Base-by-base conservation (phyloP, 148 eudicot species). In the Rhododendron henanense region DNA sequence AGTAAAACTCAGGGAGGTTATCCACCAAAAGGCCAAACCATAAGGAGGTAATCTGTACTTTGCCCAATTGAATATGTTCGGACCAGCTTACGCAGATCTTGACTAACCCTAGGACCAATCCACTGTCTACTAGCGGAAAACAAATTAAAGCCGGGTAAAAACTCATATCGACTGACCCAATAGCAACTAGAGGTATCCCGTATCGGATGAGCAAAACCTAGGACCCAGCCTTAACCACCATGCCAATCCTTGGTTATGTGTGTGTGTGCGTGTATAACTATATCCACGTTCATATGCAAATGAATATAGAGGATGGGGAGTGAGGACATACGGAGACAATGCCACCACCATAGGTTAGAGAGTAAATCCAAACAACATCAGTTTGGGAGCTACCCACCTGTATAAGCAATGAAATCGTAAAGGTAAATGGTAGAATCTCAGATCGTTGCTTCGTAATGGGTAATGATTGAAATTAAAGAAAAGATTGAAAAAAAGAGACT, bases 301-400 rank as follows among this genome's bases (percentile, higher is more conserved):
- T 57, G 41, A 28, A 71, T 28, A 71, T n/a, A 71, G 41, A 57
- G 41, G 31, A 51, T 13, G 61, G 45, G 61, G 28, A 82, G 25
- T 44, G 59, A 83, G 31, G 50, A 73, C 89, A 83, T 93, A 97
- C 99, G 88, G 98, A 94, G 85, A 97, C 98, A 87, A 97, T 91
- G 88, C 99, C 99, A 53, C 98, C 99, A 14, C 99, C 99, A 88
- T 97, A 97, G 4, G 95, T 93, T 80, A 97, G 93, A 65, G 95
- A 86, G 91, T 97, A 97, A 88, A 97, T 93, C 99, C 99, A 97
- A 18, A 94, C 98, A 83, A 88, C 94, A 88, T 97, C 99, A 81
- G 86, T 91, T 71, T 89, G 87, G 21, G 94, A 91, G 28, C 91
- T 61, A 87, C 94, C 98, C 85, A 93, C 96, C 99, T 97, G 92